Evolutionary conservation across 805 yeast genomes (phyloP), one percentile per base, ranked within the genome.

Genomic region (Candida anglica): DNA sequence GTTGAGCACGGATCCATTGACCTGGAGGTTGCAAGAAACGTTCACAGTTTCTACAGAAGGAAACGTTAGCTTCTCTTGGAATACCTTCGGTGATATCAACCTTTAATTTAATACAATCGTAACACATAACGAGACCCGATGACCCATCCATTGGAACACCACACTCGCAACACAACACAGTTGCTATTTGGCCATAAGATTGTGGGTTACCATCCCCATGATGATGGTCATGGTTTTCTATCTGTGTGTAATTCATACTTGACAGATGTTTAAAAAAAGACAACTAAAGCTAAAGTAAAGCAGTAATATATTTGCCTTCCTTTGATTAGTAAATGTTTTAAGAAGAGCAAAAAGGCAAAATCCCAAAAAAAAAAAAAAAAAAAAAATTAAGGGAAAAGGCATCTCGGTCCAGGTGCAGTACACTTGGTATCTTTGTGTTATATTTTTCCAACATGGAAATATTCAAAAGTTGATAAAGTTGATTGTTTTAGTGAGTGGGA

Each of bases 101-200:
- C 2, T 87, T 87, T 53, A 91, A 68, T 60, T 87, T 86, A 56
- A 93, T 86, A 77, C 99, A 93, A 63, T 93, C 98, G 70, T 86
- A 81, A 68, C 98, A 93, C 95, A 91, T 87, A 18, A 88, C 95
- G 37, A 89, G 66, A 10, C 96, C 96, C 17, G 78, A 66, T 16
- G 97, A 86, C 28, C 98, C 98, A 56, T 93, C 98, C 77, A 93
- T 86, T 28, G 98, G 97, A 37, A 84, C 86, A 65, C 98, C 98
- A 81, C 98, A 93, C 81, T 86, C 87, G 65, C 95, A 88, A 71
- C 98, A 93, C 38, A 93, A 77, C 40, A 93, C 93, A 2, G 98
- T 93, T 21, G 97, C 94, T 14, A 69, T 73, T 9, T 38, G 46
- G 17, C 34, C 34, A 24, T 32, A 32, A n/a, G 32, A 30, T 15